These are phyloP conservation scores for Cardamine occulta DNA, from an alignment of 345 rosid genomes.

Conservation along the genomic window DNA sequence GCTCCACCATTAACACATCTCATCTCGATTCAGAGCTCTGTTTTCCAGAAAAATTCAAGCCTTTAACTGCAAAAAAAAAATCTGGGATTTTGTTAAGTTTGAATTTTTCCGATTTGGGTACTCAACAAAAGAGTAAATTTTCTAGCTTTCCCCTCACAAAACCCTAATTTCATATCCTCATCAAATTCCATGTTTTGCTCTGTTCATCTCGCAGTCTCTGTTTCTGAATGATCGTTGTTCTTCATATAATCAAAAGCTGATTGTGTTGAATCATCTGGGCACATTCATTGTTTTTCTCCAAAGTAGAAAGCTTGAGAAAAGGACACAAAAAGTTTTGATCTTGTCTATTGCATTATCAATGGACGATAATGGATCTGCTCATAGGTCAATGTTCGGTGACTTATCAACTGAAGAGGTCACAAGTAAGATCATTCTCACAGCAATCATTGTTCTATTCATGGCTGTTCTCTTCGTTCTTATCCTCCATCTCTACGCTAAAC, in stretches of 20 bases:
- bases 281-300: slow-evolving; percentile 9
- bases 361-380: slow-evolving; percentile 48
- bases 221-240: neutral
- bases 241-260: neutral
- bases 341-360: slow-evolving; percentile 37
- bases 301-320: neutral
- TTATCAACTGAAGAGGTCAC: slow-evolving; percentile 58
- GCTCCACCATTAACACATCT: slow-evolving; percentile 12
- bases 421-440: slow-evolving; percentile 71
- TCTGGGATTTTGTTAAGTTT: slow-evolving; percentile 25
- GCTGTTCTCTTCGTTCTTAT: slow-evolving; percentile 61
- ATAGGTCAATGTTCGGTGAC: slow-evolving; percentile 36
- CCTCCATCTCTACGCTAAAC: slow-evolving; percentile 89
- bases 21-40: neutral
- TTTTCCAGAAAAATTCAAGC: neutral
- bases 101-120: slow-evolving; percentile 20
- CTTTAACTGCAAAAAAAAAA: neutral
- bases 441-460: slow-evolving; percentile 65
- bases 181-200: neutral
- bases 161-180: slow-evolving; percentile 24
- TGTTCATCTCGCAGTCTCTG: slow-evolving; percentile 3
- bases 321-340: neutral
- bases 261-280: slow-evolving; percentile 31
- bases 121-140: neutral
- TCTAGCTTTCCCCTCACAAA: slow-evolving; percentile 5